A percentile compares a stretch with the other conserved stretches of the same genome.
phyloP scores from a whole-genome alignment of 768 basidiomycete genomes.

The Leccinum uliginosum region DNA sequence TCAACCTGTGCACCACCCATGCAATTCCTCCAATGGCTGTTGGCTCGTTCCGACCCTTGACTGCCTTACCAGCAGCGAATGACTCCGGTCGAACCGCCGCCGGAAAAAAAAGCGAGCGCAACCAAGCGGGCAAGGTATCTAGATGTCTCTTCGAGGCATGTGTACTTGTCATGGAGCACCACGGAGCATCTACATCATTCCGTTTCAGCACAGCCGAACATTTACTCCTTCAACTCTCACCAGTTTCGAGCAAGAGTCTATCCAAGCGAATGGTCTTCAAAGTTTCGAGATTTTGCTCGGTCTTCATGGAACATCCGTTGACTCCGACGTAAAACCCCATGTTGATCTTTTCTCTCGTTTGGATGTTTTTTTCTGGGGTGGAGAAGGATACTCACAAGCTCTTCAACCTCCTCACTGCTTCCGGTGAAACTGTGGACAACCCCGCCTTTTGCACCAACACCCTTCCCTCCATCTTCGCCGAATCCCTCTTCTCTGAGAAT shows the following conservation, averaged over 20 bases:
- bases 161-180: conserved; percentile 66
- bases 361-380: not conserved
- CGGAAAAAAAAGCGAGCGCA: conserved; percentile 50
- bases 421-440: conserved; percentile 87
- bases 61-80: conserved; percentile 53
- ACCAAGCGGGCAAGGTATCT: conserved; percentile 40
- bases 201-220: not conserved
- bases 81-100: conserved; percentile 50
- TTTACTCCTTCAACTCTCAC: conserved; percentile 30
- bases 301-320: conserved; percentile 79
- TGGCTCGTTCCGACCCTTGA: conserved; percentile 81
- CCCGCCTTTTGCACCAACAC: conserved; percentile 59
- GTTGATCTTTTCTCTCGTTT: conserved; percentile 42
- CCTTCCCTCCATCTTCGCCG: conserved; percentile 48
- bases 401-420: conserved; percentile 51
- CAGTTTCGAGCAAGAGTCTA: conserved; percentile 70
- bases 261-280: conserved; percentile 55
- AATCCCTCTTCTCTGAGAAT: conserved; percentile 68
- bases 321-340: conserved; percentile 63
- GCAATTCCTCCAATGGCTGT: conserved; percentile 62
- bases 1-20: conserved; percentile 57
- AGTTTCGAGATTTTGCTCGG: conserved; percentile 54
- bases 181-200: conserved; percentile 53
- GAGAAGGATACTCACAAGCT: conserved; percentile 49
- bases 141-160: conserved; percentile 57